Evolutionary conservation across 352 stramenopile genomes (phyloP), one percentile per base, ranked within the genome.

Genomic region (Discostella stelligera): DNA sequence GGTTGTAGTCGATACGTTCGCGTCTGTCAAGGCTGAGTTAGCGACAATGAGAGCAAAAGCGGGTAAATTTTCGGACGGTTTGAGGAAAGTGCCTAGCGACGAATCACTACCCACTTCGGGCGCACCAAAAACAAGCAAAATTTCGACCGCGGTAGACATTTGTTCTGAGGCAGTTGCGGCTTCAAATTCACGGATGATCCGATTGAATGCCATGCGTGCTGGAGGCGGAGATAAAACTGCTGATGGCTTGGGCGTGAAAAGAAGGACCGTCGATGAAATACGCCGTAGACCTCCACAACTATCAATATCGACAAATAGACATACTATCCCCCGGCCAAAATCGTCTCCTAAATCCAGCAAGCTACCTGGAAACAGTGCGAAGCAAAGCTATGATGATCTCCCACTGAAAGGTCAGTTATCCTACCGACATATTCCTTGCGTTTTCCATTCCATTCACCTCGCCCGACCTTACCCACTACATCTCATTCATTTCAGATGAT

Each of bases 201-300:
- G 74, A 27, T 53, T 82, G 18, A 77, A 66, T 54, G 74, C 74
- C 30, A 54, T 82, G 20, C 49, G 54, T 14, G 20, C 32, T 32
- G 41, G 18, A n/a, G 52, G 37, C 9, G 46, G 3, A 23, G 20
- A 50, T 16, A 23, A 41, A 32, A 55, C 37, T 30, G 41, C 58
- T 0, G 32, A 50, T 44, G 37, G 37, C 7, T 44, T 44, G 37
- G 61, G 39, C 61, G 74, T 53, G 11, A 44, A 44, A 10, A 50
- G 69, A 27, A 53, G 76, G 58, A 77, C 30, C 32, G 67, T 71
- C 21, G 74, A 82, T 74, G 74, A 77, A 66, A 82, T 77, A 49
- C 25, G 55, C 44, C 54, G 23, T 20, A 39, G 41, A 37, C 49
- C 9, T 1, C 21, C 39, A 53, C 20, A 55, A 32, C 52, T 6